phyloP scores from a whole-genome alignment of 345 rosid genomes.

The Ailanthus altissimus region DNA sequence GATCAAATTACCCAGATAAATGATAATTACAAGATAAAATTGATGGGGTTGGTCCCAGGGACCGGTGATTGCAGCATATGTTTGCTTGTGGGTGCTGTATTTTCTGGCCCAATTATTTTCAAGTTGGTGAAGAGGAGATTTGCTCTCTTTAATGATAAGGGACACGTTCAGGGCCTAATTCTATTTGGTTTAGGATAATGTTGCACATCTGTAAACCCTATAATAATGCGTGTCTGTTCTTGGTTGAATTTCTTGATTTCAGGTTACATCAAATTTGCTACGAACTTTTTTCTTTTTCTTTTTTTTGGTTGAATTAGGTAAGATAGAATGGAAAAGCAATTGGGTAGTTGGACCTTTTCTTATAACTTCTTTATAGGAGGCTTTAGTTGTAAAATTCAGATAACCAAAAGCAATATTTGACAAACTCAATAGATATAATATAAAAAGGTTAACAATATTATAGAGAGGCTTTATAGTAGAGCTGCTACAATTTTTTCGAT shows the following conservation, averaged over 20 bases:
- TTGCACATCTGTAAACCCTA: neutral
- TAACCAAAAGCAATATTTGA: neutral
- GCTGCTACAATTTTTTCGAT: too few relatives aligned
- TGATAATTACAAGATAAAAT: neutral
- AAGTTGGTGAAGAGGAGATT: neutral
- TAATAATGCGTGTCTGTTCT: neutral
- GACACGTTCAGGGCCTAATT: slow-evolving; percentile 7
- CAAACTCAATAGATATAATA: neutral
- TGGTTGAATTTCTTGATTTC: slow-evolving; percentile 1
- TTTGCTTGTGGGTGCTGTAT: neutral
- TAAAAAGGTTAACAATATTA: neutral
- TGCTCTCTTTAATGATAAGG: neutral
- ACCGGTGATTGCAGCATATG: neutral
- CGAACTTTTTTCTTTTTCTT: neutral
- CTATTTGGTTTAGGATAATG: neutral
- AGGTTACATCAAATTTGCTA: slow-evolving; percentile 1
- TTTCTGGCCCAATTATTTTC: neutral
- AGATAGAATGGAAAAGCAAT: neutral
- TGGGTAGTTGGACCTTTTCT: slow-evolving; percentile 11
- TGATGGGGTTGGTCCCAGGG: neutral
- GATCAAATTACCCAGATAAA: neutral
- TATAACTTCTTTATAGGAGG: neutral
- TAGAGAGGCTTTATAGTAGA: too few relatives aligned
- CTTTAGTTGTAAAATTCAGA: too few relatives aligned
- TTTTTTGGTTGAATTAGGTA: neutral